Evolutionary conservation across 805 yeast species (phyloP).

Genomic region (Candida bentonensis): DNA sequence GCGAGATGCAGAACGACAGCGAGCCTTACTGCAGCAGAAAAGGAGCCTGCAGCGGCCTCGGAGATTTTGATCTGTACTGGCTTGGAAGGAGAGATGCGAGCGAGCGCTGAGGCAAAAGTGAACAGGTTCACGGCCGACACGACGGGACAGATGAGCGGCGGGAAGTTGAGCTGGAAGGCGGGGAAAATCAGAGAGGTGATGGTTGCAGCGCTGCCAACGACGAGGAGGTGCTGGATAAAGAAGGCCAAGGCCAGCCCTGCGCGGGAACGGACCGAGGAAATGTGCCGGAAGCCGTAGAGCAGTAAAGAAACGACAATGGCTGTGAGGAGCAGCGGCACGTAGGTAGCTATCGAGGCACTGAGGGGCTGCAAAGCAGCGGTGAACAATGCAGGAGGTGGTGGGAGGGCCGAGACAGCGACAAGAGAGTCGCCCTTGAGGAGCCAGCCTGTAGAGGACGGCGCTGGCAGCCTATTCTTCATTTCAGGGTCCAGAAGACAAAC

Average conservation of each 20-base stretch:
- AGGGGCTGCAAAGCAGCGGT: not conserved
- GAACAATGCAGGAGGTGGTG: not conserved
- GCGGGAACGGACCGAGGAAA: conserved; percentile 32
- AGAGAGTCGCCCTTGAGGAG: not conserved
- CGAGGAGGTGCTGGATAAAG: conserved; percentile 25
- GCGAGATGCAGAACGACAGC: conserved; percentile 1
- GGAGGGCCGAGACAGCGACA: not conserved
- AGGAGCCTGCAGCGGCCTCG: conserved; percentile 23
- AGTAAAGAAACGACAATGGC: not conserved
- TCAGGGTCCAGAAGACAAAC: too few relatives aligned
- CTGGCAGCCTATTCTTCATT: too few relatives aligned
- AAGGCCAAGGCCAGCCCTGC: conserved; percentile 33
- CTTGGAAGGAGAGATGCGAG: conserved; percentile 29
- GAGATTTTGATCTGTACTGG: conserved; percentile 27
- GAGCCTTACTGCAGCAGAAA: conserved; percentile 18
- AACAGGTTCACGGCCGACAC: conserved; percentile 36
- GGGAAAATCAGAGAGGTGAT: conserved; percentile 26
- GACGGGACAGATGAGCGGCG: conserved; percentile 29
- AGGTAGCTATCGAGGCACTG: not conserved
- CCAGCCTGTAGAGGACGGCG: not conserved
- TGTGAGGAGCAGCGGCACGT: not conserved
- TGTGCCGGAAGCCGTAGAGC: conserved; percentile 8
- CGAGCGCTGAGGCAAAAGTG: conserved; percentile 28
- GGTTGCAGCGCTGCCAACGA: conserved; percentile 31
- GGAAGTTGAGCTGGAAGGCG: conserved; percentile 20